Percentiles rank a stretch among this genome's conserved stretches.
These are phyloP conservation scores for Pseudonitzschia multiseries DNA, from an alignment of 108 stramenopile genomes.

Conservation along the genomic window DNA sequence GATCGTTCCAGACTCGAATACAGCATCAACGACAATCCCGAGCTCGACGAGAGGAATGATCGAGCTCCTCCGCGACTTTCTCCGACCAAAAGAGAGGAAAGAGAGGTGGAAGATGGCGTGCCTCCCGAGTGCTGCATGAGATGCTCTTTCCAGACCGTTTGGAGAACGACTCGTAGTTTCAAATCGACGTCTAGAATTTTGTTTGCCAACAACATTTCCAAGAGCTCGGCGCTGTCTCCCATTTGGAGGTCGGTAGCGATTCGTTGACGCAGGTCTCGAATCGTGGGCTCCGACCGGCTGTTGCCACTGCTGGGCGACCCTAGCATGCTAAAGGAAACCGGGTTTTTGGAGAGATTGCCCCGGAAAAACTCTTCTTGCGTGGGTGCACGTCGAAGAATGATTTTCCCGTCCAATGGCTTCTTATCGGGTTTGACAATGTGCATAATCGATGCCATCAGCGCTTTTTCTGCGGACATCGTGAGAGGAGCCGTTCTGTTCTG, in stretches of 20 bases:
- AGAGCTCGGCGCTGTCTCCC: constrained; percentile 74
- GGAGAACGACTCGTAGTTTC: constrained; percentile 72
- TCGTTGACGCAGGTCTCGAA: constrained; percentile 68
- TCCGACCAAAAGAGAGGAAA: constrained; percentile 50
- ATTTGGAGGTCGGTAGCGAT: constrained; percentile 86
- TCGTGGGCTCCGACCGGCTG: constrained; percentile 59
- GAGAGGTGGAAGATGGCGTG: not conserved
- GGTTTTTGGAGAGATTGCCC: constrained; percentile 73
- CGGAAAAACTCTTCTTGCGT: constrained; percentile 89
- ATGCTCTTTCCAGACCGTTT: constrained; percentile 73
- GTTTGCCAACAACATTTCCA: constrained; percentile 80
- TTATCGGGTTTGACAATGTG: constrained; percentile 74
- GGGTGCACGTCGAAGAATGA: constrained; percentile 76
- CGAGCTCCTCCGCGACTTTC: constrained; percentile 36
- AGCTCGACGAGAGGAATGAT: constrained; percentile 45
- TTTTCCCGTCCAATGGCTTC: constrained; percentile 80
- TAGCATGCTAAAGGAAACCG: constrained; percentile 55
- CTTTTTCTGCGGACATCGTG: constrained; percentile 44
- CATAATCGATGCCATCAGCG: constrained; percentile 54
- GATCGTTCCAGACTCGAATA: constrained; percentile 29
- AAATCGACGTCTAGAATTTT: constrained; percentile 78
- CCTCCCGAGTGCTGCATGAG: constrained; percentile 40
- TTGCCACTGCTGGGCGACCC: constrained; percentile 20
- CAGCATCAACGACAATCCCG: constrained; percentile 74
- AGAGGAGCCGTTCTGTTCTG: constrained; percentile 31